phyloP scores from a whole-genome alignment of 2,329 filamentous ascomycete genomes.

The Stagonosporopsis cucurbitacearum region DNA sequence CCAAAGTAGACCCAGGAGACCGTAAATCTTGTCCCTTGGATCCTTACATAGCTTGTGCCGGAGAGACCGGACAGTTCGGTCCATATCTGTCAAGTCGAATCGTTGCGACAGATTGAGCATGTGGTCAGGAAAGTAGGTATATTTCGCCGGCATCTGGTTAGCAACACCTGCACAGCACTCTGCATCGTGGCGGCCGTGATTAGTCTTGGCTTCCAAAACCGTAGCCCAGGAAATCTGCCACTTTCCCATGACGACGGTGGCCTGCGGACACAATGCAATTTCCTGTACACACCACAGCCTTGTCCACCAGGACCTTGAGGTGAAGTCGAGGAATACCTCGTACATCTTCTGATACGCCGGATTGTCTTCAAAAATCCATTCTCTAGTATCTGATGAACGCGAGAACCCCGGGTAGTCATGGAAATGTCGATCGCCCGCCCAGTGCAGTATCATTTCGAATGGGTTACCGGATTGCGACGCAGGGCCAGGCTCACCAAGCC shows the following conservation, averaged over 20 bases:
- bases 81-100: not conserved
- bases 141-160: conserved; percentile 1
- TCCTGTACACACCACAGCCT: conserved; percentile 7
- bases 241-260: not conserved
- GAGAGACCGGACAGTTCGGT: not conserved
- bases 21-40: conserved; percentile 8
- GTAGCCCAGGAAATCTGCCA: conserved; percentile 1
- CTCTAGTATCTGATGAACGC: not conserved
- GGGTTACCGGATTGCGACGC: not conserved
- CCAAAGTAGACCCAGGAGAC: not conserved
- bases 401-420: conserved; percentile 2
- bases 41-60: conserved; percentile 10
- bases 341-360: conserved; percentile 4
- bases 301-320: conserved; percentile 6
- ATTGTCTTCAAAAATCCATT: not conserved
- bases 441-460: conserved; percentile 3
- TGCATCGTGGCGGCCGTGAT: not conserved
- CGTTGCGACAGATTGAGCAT: not conserved
- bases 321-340: not conserved
- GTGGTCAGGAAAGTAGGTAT: conserved; percentile 2
- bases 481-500: conserved; percentile 23
- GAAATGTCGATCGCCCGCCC: not conserved
- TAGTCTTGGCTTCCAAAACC: not conserved
- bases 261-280: conserved; percentile 1
- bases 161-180: not conserved